Conservation (phyloP, 495 filamentous ascomycete species). For the Venustampulla echinocandica region DNA sequence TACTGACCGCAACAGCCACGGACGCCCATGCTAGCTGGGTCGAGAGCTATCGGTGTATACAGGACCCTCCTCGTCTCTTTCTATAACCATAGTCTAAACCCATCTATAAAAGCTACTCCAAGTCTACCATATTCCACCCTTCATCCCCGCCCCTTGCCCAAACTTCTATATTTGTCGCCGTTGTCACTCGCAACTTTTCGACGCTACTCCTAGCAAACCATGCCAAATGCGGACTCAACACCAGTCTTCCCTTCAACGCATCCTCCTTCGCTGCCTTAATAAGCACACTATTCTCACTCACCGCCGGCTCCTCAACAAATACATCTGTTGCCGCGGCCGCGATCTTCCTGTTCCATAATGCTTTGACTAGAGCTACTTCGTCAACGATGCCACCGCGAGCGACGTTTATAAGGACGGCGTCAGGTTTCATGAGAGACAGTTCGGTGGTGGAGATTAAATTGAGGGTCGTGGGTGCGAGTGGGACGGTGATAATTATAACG, state of each 20-base stretch:
- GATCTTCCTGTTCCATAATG: constrained; percentile 37
- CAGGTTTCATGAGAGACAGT: constrained; percentile 37
- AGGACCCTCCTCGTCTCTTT: too few species aligned
- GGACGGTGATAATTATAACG: constrained; percentile 40
- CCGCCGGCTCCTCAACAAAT: constrained; percentile 42
- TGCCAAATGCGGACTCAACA: constrained; percentile 22
- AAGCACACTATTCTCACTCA: constrained; percentile 12
- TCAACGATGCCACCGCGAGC: constrained; percentile 50
- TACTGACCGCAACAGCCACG: too few species aligned
- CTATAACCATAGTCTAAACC: too few species aligned
- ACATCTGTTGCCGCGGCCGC: constrained; percentile 48
- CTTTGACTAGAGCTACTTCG: constrained; percentile 39
- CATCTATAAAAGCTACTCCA: too few species aligned
- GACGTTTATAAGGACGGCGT: constrained; percentile 46
- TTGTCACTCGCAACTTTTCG: constrained; percentile 18
- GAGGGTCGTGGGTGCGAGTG: constrained; percentile 33
- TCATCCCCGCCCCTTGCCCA: constrained; percentile 18
- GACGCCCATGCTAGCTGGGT: too few species aligned
- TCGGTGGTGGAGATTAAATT: constrained; percentile 39
- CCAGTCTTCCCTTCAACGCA: constrained; percentile 12
- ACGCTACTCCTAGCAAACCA: constrained; percentile 18
- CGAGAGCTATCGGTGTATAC: too few species aligned
- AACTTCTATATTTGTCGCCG: constrained; percentile 16
- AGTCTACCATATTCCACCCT: too few species aligned
- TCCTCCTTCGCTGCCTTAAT: constrained; percentile 8